Conservation (phyloP, 2,329 filamentous ascomycete genomes). For the Aspergillus viridinutans region DNA sequence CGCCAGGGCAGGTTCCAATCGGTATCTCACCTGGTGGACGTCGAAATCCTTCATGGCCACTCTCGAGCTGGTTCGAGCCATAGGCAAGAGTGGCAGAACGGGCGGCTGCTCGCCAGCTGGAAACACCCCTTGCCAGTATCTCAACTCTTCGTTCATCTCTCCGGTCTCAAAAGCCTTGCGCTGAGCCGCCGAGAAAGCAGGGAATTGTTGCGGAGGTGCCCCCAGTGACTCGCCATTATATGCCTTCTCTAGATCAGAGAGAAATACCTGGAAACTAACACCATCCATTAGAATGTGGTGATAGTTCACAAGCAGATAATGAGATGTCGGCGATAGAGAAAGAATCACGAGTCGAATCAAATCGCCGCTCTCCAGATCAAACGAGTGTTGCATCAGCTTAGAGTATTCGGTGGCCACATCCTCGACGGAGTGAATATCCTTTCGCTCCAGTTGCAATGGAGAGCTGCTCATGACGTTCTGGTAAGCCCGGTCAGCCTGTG, state of each 20-base stretch:
- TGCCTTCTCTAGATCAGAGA: slow-evolving; percentile 39
- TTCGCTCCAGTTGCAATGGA: slow-evolving; percentile 22
- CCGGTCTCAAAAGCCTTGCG: slow-evolving; percentile 19
- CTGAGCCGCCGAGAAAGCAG: slow-evolving; percentile 30
- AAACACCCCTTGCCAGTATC: slow-evolving; percentile 34
- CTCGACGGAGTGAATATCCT: slow-evolving; percentile 13
- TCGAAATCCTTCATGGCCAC: too few species aligned
- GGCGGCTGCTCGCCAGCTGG: not conserved
- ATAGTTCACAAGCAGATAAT: slow-evolving; percentile 40
- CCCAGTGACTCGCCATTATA: slow-evolving; percentile 32
- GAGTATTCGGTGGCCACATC: slow-evolving; percentile 20
- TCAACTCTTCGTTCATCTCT: slow-evolving; percentile 23
- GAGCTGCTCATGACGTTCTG: slow-evolving; percentile 24
- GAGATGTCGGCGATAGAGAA: slow-evolving; percentile 23
- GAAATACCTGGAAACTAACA: slow-evolving; percentile 37
- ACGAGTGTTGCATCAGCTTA: slow-evolving; percentile 22
- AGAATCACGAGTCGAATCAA: slow-evolving; percentile 24
- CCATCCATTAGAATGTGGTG: slow-evolving; percentile 51
- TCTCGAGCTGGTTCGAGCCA: too few species aligned
- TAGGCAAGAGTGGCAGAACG: too few species aligned
- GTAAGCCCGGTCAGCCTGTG: slow-evolving; percentile 14
- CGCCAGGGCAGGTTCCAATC: too few species aligned
- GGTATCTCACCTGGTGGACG: too few species aligned
- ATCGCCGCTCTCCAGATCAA: slow-evolving; percentile 35
- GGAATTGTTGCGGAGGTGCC: slow-evolving; percentile 22